Evolutionary conservation across 2,329 filamentous ascomycete species (phyloP), one percentile per base, ranked within the genome.

Genomic region (Clonostachys rosea): DNA sequence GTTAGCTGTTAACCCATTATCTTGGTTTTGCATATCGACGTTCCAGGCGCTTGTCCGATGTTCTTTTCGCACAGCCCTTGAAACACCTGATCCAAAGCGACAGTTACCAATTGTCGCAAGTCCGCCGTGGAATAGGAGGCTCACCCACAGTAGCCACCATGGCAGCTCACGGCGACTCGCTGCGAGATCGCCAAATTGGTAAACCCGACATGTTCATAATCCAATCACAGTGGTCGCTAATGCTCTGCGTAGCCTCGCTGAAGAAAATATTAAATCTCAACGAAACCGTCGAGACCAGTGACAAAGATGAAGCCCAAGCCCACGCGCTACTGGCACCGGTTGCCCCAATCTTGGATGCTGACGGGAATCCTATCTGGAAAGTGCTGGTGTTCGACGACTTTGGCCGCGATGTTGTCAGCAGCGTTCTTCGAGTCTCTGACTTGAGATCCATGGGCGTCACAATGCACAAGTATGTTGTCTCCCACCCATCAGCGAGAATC

Each of bases 251-350:
- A 95, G 91, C 87, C 44, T 92, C 92, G 16, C 90, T 99, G 60
- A 91, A 95, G 74, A 92, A 90, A 69, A 91, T 99, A 60, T 82
- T 99, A 56, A 97, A 96, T 66, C 76, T 99, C 56, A 99, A 99
- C 69, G 86, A 94, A 60, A 78, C 81, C 70, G 51, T 78, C 71
- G 61, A 80, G 55, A 64, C 78, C 49, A 77, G 78, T 55, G 75
- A 81, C 48, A 71, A 78, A 44, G 79, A 88, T 50, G 87, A 91
- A 49, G 65, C 76, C 37, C 71, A 79, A 42, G 73, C 79, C 47
- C 85, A 84, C 59, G 84, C 83, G 44, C 68, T 86, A 10, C 71
- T 86, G 47, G 77, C 85, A 47, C 81, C 86, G 18, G 79, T 85
- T 36, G 84, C 85, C n/a, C 86, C 89, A 14, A 87, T 96, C 46